Base-by-base conservation (phyloP, 805 yeast species). In the Sungouiella thailandica region DNA sequence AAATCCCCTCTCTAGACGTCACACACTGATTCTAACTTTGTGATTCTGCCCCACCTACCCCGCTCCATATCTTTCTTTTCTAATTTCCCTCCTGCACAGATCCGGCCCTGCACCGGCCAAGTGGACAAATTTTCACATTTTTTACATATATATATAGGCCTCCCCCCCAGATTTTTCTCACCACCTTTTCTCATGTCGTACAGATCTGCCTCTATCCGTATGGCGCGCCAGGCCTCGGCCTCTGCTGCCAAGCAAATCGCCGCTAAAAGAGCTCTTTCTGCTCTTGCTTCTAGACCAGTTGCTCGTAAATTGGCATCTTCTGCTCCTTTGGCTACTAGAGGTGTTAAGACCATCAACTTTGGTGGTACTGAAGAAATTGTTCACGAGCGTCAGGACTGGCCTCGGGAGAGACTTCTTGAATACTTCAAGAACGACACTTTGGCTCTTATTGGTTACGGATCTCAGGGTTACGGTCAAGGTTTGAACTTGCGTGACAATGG, bases 381-480 rank as follows among this genome's bases (percentile, higher is more conserved):
- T 52, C 90, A 93, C 76, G 97, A 93, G 78, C 86, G 98, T 72
- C 82, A 88, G 57, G 98, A 93, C 84, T 93, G 98, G 98, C 98
- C 98, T 71, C 78, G 83, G 67, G 97, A 90, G 74, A 90, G 85
- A 76, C 76, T 93, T 59, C 77, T 82, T 47, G 89, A 87, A 59
- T 93, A 89, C 79, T 93, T 93, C 88, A 90, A 93, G 80, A 74
- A 89, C 70, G 97, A 93, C 68, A 93, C 98, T 43, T 74, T 93
- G 61, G 97, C 98, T 52, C 72, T 93, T 60, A 89, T 93, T 54
- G 98, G 98, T 71, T 93, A 93, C 81, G 98, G 98, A 64, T 90
- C 98, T 51, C 98, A 93, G 76, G 98, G 98, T 78, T 90, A 93
- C 78, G 98, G 98, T 65, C 98, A 93, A 77, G 97, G 97, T 72